Percentiles rank a stretch among this genome's conserved stretches.
These are phyloP conservation scores for Leptographium flavum DNA, from an alignment of 2,329 filamentous ascomycete genomes.

Conservation along the genomic window DNA sequence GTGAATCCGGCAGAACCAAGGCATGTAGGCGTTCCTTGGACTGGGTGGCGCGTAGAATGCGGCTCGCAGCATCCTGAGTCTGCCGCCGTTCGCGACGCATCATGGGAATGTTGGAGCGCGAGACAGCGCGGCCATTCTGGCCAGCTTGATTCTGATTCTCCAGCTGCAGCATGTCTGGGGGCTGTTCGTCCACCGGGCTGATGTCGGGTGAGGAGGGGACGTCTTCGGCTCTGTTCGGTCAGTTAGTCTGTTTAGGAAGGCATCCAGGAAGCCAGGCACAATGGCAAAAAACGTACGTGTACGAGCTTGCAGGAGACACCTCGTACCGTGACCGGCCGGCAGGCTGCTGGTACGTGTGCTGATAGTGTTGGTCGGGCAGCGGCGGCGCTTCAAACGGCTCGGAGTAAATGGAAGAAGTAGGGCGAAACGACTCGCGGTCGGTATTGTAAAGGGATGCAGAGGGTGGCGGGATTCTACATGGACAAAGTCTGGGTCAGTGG, in stretches of 20 bases:
- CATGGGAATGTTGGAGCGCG: constrained; percentile 28
- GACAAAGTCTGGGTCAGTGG: neutral
- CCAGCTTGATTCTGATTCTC: constrained; percentile 9
- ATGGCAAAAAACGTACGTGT: constrained; percentile 5
- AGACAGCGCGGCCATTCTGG: constrained; percentile 4
- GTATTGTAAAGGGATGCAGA: too few relatives aligned
- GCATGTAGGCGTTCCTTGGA: constrained; percentile 20
- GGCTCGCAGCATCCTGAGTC: constrained; percentile 24
- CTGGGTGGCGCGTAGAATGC: constrained; percentile 23
- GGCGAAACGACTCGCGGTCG: neutral
- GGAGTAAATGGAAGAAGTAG: neutral
- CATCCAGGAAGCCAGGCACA: constrained; percentile 5
- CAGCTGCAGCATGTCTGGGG: neutral
- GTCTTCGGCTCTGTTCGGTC: neutral
- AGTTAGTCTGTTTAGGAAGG: neutral
- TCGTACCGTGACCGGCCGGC: constrained; percentile 15
- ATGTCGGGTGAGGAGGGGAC: neutral
- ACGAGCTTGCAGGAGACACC: constrained; percentile 45
- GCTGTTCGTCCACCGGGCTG: constrained; percentile 33
- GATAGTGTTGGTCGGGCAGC: neutral
- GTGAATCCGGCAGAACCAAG: constrained; percentile 12
- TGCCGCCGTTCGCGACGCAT: constrained; percentile 37
- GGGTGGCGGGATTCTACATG: neutral
- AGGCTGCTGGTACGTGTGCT: constrained; percentile 1
- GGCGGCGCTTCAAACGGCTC: neutral